These are phyloP conservation scores for Zasmidium angulare DNA, from an alignment of 2,329 filamentous ascomycete species.

Conservation along the genomic window DNA sequence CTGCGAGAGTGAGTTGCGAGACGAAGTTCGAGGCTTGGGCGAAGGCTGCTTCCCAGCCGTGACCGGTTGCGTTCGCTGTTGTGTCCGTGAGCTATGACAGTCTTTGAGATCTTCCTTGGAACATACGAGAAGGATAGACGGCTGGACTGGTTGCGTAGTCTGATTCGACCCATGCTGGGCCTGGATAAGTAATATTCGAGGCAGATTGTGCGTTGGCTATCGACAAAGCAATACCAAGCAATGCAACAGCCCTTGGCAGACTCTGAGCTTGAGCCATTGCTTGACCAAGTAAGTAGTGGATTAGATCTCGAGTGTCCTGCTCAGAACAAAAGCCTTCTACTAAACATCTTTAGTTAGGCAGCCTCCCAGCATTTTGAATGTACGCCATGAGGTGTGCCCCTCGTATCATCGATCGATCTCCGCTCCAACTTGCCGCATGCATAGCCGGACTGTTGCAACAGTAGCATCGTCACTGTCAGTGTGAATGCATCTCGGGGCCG, in stretches of 20 bases:
- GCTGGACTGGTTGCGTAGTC: slow-evolving; percentile 7
- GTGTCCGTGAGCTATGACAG: neutral
- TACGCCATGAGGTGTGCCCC: too few species aligned
- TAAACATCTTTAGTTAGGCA: neutral
- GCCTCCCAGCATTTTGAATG: neutral
- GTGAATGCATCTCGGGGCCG: neutral
- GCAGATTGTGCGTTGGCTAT: neutral
- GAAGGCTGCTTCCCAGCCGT: slow-evolving; percentile 34
- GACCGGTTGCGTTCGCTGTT: slow-evolving; percentile 28
- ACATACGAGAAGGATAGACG: slow-evolving; percentile 12
- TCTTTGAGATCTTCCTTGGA: neutral
- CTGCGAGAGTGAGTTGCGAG: slow-evolving; percentile 35
- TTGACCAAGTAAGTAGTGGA: neutral
- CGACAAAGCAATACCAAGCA: neutral
- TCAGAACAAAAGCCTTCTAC: neutral
- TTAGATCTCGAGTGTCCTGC: neutral
- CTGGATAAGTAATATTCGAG: slow-evolving; percentile 3
- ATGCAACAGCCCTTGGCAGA: neutral
- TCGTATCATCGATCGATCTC: too few species aligned
- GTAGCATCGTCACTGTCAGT: neutral
- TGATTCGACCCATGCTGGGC: slow-evolving; percentile 7
- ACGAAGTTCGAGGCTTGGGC: slow-evolving; percentile 32
- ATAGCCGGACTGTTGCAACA: neutral
- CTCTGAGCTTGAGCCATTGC: neutral
- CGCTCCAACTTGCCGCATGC: neutral